phyloP scores from a whole-genome alignment of 2,329 filamentous ascomycete species.

The Penicillium sp. region DNA sequence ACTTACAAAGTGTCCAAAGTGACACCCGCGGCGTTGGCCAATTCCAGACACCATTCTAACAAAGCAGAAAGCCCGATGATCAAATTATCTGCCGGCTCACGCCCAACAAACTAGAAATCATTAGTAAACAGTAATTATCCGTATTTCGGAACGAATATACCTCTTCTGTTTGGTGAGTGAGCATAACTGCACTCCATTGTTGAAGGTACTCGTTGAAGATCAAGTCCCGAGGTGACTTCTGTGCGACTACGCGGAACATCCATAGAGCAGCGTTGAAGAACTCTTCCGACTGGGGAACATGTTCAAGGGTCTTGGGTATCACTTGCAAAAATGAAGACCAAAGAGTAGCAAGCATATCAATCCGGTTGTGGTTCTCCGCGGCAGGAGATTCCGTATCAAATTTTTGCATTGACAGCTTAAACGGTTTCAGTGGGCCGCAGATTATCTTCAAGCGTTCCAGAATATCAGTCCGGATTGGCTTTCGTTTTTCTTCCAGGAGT shows the following conservation, averaged over 20 bases:
- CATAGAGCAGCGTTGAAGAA: conserved; percentile 47
- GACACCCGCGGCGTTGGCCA: conserved; percentile 36
- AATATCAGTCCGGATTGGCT: conserved; percentile 39
- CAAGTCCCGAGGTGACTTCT: conserved; percentile 38
- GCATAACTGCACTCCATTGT: conserved; percentile 46
- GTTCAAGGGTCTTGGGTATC: conserved; percentile 41
- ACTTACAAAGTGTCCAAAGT: conserved; percentile 38
- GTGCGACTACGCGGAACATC: conserved; percentile 46
- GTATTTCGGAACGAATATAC: conserved; percentile 23
- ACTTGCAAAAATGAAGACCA: conserved; percentile 47
- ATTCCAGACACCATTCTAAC: conserved; percentile 44
- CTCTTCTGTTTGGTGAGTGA: conserved; percentile 46
- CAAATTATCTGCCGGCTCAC: conserved; percentile 46
- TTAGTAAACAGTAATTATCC: conserved; percentile 21
- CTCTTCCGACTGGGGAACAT: conserved; percentile 44
- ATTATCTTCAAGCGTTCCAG: conserved; percentile 41
- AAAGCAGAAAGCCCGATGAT: conserved; percentile 46
- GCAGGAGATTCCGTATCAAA: conserved; percentile 17
- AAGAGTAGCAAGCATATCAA: conserved; percentile 46
- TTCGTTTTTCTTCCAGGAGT: conserved; percentile 47
- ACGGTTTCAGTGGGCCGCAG: conserved; percentile 34
- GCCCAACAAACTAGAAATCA: conserved; percentile 44
- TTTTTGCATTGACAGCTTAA: conserved; percentile 29
- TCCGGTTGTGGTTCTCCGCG: conserved; percentile 31
- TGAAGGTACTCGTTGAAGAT: conserved; percentile 43